Conservation (phyloP, 768 basidiomycete species). For the Tylopilus vinaceipallidus region DNA sequence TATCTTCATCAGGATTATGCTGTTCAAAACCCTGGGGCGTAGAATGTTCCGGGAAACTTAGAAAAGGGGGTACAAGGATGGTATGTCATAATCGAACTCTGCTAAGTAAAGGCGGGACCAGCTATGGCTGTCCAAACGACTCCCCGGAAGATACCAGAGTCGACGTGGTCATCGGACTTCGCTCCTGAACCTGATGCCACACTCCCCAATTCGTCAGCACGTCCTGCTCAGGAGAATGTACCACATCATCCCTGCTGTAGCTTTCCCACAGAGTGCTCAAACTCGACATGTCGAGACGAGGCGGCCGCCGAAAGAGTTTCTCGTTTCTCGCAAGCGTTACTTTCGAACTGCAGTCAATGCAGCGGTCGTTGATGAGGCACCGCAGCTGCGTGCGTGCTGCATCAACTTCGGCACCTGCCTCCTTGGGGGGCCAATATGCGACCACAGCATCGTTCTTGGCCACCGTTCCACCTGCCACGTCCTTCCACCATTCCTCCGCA, state of each 20-base stretch:
- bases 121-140: background rate
- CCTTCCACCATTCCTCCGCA: slow-evolving; percentile 26
- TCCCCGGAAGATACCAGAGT: background rate
- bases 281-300: slow-evolving; percentile 12
- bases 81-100: too few species aligned
- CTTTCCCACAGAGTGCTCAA: slow-evolving; percentile 11
- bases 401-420: background rate
- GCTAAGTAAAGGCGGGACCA: too few species aligned
- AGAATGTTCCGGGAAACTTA: background rate
- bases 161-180: background rate
- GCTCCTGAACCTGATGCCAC: slow-evolving; percentile 9
- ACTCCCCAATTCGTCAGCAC: slow-evolving; percentile 20
- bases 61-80: background rate
- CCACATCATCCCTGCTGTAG: background rate
- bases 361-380: slow-evolving; percentile 18
- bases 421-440: slow-evolving; percentile 5
- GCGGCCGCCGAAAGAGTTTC: slow-evolving; percentile 13
- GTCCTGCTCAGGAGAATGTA: slow-evolving; percentile 8
- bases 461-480: background rate
- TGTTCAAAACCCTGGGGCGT: background rate
- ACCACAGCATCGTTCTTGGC: slow-evolving; percentile 9
- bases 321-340: slow-evolving; percentile 4
- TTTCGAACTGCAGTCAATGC: slow-evolving; percentile 21
- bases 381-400: slow-evolving; percentile 7
- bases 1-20: background rate